Evolutionary conservation across 176 grass and related monocot genomes (phyloP).

Genomic region (Musa acuminata): DNA sequence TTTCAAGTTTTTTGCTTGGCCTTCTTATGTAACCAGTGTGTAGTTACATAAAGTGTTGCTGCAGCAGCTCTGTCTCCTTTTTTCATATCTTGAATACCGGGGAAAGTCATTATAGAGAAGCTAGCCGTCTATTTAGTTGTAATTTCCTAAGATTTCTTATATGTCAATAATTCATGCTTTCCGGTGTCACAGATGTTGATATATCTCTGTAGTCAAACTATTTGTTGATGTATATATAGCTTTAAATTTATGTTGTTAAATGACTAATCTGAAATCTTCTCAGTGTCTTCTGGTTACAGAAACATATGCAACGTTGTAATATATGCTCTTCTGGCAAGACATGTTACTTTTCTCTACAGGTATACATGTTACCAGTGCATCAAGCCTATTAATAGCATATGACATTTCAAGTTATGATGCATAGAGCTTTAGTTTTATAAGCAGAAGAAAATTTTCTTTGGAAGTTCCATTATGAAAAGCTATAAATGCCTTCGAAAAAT

Average conservation of each 20-base stretch:
- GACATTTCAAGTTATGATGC: not conserved
- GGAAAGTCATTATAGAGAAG: too few species aligned
- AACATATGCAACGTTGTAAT: constrained; percentile 70
- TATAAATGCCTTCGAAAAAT: not conserved
- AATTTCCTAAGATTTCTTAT: too few species aligned
- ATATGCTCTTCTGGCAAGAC: constrained; percentile 87
- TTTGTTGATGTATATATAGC: constrained; percentile 13
- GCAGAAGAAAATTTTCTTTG: not conserved
- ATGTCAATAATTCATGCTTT: not conserved
- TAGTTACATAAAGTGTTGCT: too few species aligned
- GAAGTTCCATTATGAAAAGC: not conserved
- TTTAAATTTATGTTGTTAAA: constrained; percentile 8
- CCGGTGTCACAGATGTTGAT: not conserved
- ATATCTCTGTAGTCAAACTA: constrained; percentile 5
- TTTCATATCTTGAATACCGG: too few species aligned
- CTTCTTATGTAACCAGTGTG: too few species aligned
- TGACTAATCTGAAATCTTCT: constrained; percentile 24
- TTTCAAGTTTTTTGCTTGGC: too few species aligned
- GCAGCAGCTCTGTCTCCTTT: too few species aligned
- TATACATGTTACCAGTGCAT: constrained; percentile 14
- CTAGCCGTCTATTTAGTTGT: too few species aligned
- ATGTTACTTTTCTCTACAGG: constrained; percentile 95
- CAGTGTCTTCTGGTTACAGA: constrained; percentile 41
- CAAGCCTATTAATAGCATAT: not conserved
- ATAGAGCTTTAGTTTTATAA: not conserved